Percentiles rank a stretch among this genome's conserved stretches.
These are phyloP conservation scores for Starmerella apicola DNA, from an alignment of 805 yeast species.

Conservation along the genomic window DNA sequence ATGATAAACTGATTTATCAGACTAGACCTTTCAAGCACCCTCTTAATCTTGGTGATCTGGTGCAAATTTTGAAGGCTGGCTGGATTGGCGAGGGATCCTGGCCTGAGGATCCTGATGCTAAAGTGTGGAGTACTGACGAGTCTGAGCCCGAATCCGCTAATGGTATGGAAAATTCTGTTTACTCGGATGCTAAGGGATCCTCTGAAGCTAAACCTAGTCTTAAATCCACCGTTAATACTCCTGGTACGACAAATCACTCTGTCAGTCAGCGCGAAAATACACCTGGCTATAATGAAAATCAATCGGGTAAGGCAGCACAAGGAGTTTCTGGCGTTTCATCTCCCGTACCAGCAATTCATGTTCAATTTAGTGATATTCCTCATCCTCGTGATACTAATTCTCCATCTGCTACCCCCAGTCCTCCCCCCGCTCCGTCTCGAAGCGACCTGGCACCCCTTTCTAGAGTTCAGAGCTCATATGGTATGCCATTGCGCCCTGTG, in stretches of 20 bases:
- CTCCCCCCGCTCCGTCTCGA: neutral
- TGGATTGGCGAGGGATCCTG: constrained; percentile 73
- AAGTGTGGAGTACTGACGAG: constrained; percentile 18
- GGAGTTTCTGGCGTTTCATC: neutral
- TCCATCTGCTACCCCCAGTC: too few species aligned
- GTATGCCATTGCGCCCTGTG: constrained; percentile 17
- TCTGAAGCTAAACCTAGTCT: neutral
- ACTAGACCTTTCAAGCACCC: constrained; percentile 55
- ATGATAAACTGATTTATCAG: constrained; percentile 56
- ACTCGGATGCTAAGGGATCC: neutral
- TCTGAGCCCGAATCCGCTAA: neutral
- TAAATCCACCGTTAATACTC: neutral
- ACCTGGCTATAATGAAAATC: neutral
- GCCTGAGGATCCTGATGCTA: constrained; percentile 28
- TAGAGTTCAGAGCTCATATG: constrained; percentile 16
- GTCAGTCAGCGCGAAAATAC: too few species aligned
- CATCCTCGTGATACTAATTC: constrained; percentile 13
- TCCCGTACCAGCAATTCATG: constrained; percentile 5
- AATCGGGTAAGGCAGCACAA: too few species aligned
- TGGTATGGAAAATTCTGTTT: neutral
- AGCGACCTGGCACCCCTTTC: constrained; percentile 15
- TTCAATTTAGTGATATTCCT: constrained; percentile 17
- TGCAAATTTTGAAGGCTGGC: constrained; percentile 64
- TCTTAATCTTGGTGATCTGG: constrained; percentile 59
- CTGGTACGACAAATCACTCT: neutral